Evolutionary conservation across 139 green algal species (phyloP).

Genomic region (Micromonas pusilla): DNA sequence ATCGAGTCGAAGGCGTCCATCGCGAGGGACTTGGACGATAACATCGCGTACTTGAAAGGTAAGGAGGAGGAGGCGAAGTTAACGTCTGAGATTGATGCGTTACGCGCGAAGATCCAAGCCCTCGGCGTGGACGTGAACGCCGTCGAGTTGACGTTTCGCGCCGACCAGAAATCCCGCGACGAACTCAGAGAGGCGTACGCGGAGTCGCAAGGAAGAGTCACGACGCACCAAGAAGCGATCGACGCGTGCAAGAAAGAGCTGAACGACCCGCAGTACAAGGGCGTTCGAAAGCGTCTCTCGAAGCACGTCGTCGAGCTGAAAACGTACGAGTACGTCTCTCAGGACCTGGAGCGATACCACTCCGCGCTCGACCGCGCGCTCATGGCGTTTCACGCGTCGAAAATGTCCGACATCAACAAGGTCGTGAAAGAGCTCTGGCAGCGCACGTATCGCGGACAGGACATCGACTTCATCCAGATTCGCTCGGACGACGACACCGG

Average conservation of each 20-base stretch:
- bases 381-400: conserved; percentile 86
- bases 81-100: background rate
- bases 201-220: conserved; percentile 16
- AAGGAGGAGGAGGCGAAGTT: conserved; percentile 32
- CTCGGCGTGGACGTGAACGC: conserved; percentile 37
- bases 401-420: conserved; percentile 96
- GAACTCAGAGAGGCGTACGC: conserved; percentile 13
- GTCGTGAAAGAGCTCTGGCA: conserved; percentile 98
- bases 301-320: conserved; percentile 52
- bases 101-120: conserved; percentile 23
- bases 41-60: conserved; percentile 32
- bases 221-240: conserved; percentile 16
- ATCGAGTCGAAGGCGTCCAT: conserved; percentile 23
- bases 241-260: conserved; percentile 36
- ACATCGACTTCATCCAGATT: conserved; percentile 92
- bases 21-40: conserved; percentile 40
- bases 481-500: conserved; percentile 35
- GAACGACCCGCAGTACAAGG: conserved; percentile 49
- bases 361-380: conserved; percentile 87
- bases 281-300: conserved; percentile 62
- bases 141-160: conserved; percentile 40
- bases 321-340: conserved; percentile 78
- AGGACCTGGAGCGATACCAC: conserved; percentile 90
- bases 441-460: conserved; percentile 87
- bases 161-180: background rate